phyloP scores from a whole-genome alignment of 768 basidiomycete genomes.

The Mycena crocata region DNA sequence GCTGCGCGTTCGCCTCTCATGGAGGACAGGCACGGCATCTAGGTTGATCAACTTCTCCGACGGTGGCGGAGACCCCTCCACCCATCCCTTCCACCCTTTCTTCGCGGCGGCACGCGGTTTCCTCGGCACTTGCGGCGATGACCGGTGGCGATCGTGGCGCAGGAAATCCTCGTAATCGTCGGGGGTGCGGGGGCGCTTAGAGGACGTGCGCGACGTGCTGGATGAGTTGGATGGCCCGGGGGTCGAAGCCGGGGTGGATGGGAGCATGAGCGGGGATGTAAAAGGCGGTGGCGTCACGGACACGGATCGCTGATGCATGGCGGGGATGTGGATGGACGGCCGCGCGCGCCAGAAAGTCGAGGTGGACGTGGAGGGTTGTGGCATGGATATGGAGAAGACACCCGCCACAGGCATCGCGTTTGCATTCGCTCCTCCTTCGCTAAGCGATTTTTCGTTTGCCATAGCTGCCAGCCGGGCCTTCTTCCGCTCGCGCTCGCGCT shows the following conservation, averaged over 20 bases:
- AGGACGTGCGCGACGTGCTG: conserved; percentile 79
- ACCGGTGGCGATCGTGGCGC: conserved; percentile 38
- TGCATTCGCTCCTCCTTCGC: conserved; percentile 35
- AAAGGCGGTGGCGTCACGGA: conserved; percentile 80
- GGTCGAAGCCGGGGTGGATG: conserved; percentile 76
- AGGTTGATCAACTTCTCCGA: conserved; percentile 86
- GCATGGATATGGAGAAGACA: conserved; percentile 43
- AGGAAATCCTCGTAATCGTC: conserved; percentile 64
- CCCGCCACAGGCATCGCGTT: conserved; percentile 45
- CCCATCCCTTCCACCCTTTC: conserved; percentile 94
- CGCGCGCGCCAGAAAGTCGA: conserved; percentile 75
- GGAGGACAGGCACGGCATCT: conserved; percentile 75
- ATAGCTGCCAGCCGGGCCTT: conserved; percentile 49
- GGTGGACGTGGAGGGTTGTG: conserved; percentile 44
- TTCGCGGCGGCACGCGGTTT: conserved; percentile 74
- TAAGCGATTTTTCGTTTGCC: conserved; percentile 48
- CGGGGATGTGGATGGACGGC: conserved; percentile 81
- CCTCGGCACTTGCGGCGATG: conserved; percentile 46
- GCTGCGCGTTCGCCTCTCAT: conserved; percentile 83
- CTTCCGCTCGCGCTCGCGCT: conserved; percentile 63
- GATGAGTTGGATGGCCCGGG: conserved; percentile 83
- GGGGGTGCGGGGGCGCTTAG: conserved; percentile 83
- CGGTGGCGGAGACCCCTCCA: conserved; percentile 85
- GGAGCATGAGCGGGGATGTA: conserved; percentile 50
- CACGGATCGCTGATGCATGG: conserved; percentile 73